These are phyloP conservation scores for Xylaria arbuscula DNA, from an alignment of 2,329 filamentous ascomycete species.

Conservation along the genomic window DNA sequence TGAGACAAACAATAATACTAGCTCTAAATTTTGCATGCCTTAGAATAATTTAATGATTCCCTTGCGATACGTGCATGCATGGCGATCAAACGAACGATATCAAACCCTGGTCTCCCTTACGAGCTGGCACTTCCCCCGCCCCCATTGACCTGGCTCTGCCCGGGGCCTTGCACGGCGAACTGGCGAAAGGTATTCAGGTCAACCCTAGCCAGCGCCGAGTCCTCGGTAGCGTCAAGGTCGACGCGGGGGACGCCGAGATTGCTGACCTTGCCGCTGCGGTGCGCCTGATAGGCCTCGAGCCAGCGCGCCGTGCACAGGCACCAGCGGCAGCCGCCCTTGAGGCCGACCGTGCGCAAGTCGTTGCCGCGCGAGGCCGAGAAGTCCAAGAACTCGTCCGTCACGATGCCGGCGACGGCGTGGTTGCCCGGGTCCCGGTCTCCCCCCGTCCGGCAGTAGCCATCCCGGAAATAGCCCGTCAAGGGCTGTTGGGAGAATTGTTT, in stretches of 20 bases:
- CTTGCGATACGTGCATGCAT: background rate
- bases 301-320: slow-evolving; percentile 70
- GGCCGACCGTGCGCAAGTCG: slow-evolving; percentile 64
- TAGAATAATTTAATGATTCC: background rate
- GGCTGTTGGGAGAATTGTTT: slow-evolving; percentile 67
- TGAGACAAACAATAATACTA: background rate
- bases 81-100: background rate
- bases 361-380: slow-evolving; percentile 69
- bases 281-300: slow-evolving; percentile 69
- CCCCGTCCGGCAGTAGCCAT: slow-evolving; percentile 68
- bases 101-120: background rate
- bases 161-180: slow-evolving; percentile 55
- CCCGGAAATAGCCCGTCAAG: slow-evolving; percentile 69
- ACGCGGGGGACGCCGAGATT: slow-evolving; percentile 52
- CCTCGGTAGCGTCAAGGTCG: slow-evolving; percentile 63
- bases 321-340: slow-evolving; percentile 70
- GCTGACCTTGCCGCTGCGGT: slow-evolving; percentile 55
- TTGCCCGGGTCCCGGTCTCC: slow-evolving; percentile 64
- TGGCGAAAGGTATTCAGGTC: slow-evolving; percentile 60
- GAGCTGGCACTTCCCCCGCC: slow-evolving; percentile 7
- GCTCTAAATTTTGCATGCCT: background rate
- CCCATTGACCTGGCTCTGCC: slow-evolving; percentile 25
- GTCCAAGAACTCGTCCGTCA: slow-evolving; percentile 71
- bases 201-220: slow-evolving; percentile 61
- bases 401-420: slow-evolving; percentile 67